A percentile compares a stretch with the other conserved stretches of the same genome.
phyloP scores from a whole-genome alignment of 2,329 filamentous ascomycete species.

The Colletotrichum liriopes region DNA sequence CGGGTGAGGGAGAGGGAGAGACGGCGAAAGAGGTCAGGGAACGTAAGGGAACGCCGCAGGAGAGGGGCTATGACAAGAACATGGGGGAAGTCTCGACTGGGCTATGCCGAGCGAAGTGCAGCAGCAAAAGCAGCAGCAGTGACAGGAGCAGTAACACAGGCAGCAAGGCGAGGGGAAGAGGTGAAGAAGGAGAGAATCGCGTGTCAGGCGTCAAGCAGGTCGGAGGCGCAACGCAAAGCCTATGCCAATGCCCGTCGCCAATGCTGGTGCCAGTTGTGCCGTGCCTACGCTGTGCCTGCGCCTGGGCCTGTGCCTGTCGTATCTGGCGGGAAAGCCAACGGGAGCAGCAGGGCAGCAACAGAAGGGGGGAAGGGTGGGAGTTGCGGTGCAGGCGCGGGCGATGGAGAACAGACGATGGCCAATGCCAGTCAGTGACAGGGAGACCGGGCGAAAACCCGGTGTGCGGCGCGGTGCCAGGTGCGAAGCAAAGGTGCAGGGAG shows the following conservation, averaged over 20 bases:
- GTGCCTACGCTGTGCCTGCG: neutral
- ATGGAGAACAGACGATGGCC: neutral
- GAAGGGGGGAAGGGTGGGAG: too few relatives aligned
- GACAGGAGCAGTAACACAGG: neutral
- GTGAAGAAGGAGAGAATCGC: neutral
- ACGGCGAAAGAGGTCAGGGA: neutral
- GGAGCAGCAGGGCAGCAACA: too few relatives aligned
- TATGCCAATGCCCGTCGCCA: too few relatives aligned
- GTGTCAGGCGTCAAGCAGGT: neutral
- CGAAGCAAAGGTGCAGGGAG: neutral
- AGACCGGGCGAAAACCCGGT: neutral
- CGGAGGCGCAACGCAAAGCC: conserved; percentile 10
- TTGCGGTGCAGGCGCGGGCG: too few relatives aligned
- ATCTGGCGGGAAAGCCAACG: too few relatives aligned
- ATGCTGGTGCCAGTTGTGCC: neutral
- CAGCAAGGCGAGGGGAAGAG: neutral
- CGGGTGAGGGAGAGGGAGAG: neutral
- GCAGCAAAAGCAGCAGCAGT: conserved; percentile 14
- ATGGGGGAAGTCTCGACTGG: conserved; percentile 47
- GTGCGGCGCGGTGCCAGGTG: conserved; percentile 2
- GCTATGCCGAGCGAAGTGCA: conserved; percentile 20
- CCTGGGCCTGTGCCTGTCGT: neutral
- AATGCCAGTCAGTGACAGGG: neutral
- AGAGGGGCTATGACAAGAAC: conserved; percentile 52
- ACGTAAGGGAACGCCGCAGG: conserved; percentile 6